Evolutionary conservation across 371 early-diverging fungal genomes (phyloP).

Genomic region (Smittium culicis): DNA sequence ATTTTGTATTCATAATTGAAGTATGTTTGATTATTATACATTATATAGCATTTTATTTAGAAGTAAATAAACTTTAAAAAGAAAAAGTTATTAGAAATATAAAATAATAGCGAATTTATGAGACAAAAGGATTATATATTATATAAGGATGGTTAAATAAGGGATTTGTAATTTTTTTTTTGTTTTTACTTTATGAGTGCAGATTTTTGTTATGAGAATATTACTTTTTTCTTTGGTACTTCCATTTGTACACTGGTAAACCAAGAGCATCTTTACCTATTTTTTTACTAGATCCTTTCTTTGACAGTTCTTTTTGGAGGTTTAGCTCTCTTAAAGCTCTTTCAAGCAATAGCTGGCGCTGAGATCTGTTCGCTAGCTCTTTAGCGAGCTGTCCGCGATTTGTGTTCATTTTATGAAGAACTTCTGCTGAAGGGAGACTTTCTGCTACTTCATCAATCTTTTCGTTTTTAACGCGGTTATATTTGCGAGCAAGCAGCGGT

Average conservation of each 20-base stretch:
- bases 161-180: not conserved
- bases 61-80: not conserved
- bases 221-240: slow-evolving; percentile 50
- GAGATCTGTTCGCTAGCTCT: slow-evolving; percentile 60
- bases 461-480: slow-evolving; percentile 53
- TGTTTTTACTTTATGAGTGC: not conserved
- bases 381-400: slow-evolving; percentile 40
- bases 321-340: slow-evolving; percentile 60
- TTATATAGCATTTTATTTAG: not conserved
- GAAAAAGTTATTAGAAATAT: not conserved
- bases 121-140: not conserved
- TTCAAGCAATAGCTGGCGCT: slow-evolving; percentile 59
- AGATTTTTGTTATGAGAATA: not conserved
- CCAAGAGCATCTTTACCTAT: slow-evolving; percentile 71
- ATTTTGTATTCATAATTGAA: too few relatives aligned
- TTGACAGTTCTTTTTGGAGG: slow-evolving; percentile 61
- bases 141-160: not conserved
- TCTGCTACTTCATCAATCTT: slow-evolving; percentile 39
- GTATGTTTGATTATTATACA: too few relatives aligned
- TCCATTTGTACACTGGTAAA: slow-evolving; percentile 82
- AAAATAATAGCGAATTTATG: not conserved
- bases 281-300: slow-evolving; percentile 65
- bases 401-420: slow-evolving; percentile 19
- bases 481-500: slow-evolving; percentile 63
- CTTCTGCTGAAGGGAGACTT: slow-evolving; percentile 17